phyloP scores from a whole-genome alignment of 805 yeast genomes.

The Kodamaea leandrae region DNA sequence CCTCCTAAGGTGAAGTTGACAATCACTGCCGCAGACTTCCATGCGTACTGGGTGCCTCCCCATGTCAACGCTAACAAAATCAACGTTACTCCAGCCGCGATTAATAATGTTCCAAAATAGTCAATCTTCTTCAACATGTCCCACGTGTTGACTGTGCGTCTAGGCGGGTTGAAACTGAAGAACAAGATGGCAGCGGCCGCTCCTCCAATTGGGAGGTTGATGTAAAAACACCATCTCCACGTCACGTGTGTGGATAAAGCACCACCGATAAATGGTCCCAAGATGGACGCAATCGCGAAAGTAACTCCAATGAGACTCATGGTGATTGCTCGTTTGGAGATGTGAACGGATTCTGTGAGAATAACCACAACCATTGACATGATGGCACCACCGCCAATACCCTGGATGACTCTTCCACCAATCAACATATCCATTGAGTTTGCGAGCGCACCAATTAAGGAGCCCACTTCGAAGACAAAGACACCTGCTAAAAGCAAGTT shows the following conservation, averaged over 20 bases:
- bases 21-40: slow-evolving; percentile 55
- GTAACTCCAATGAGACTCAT: slow-evolving; percentile 19
- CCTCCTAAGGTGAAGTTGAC: slow-evolving; percentile 48
- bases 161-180: slow-evolving; percentile 21
- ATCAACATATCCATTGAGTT: slow-evolving; percentile 55
- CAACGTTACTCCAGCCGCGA: slow-evolving; percentile 18
- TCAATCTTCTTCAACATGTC: slow-evolving; percentile 18
- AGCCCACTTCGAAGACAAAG: slow-evolving; percentile 57
- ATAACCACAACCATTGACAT: slow-evolving; percentile 55
- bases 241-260: slow-evolving; percentile 21
- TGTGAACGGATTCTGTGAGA: slow-evolving; percentile 53
- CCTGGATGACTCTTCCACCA: slow-evolving; percentile 69
- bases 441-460: slow-evolving; percentile 55
- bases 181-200: slow-evolving; percentile 16
- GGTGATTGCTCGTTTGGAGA: slow-evolving; percentile 20
- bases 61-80: slow-evolving; percentile 17
- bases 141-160: slow-evolving; percentile 14
- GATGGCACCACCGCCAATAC: slow-evolving; percentile 69
- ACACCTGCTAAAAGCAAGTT: slow-evolving; percentile 47
- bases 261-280: slow-evolving; percentile 26
- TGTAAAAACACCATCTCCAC: slow-evolving; percentile 27
- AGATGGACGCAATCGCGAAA: slow-evolving; percentile 20
- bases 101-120: slow-evolving; percentile 18
- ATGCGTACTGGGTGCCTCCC: slow-evolving; percentile 50
- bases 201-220: slow-evolving; percentile 24